Base-by-base conservation (phyloP, 306 rosid species). In the Prunus armeniaca region DNA sequence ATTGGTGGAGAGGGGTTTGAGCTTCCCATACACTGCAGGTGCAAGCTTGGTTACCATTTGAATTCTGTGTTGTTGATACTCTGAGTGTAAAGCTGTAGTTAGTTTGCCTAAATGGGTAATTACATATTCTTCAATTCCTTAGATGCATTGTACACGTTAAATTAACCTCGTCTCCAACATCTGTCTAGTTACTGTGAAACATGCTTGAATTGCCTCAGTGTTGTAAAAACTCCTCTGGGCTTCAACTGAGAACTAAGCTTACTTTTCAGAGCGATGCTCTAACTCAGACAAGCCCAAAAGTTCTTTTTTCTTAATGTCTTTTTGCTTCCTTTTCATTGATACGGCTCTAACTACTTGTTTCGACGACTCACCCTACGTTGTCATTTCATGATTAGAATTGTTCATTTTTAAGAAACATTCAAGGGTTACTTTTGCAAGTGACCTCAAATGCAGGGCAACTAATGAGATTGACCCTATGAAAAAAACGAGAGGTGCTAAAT, bases 81-180 rank as follows among this genome's bases (percentile, higher is more conserved):
- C 54, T 74, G 68, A 69, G 85, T 83, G 87, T 88, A 90, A 86
- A 86, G 86, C 75, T 82, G 86, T 87, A 81, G 87, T 84, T 87
- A 84, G 90, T 79, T 80, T 84, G 75, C 85, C 82, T 27, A 45
- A 79, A 79, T 72, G 77, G 83, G 78, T 76, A 13, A 65, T 76
- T 43, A 67, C 62, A 67, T 66, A 43, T 68, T 67, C 69, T 67
- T 72, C 47, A 20, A 51, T 60, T 30, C 46, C 6, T 61, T 12
- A 57, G 52, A 43, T 69, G 57, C 60, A 8, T 27, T 69, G 38
- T 75, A 72, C 78, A 30, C 60, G 65, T 50, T 41, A 27, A 65
- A 20, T 76, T 54, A 15, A 69, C 70, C 4, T 27, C 15, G 25
- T 76, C 69, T 72, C 69, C 24, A 22, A 27, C 56, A 49, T 67